Base-by-base conservation (phyloP, 495 filamentous ascomycete species). In the Aspergillus affinis region DNA sequence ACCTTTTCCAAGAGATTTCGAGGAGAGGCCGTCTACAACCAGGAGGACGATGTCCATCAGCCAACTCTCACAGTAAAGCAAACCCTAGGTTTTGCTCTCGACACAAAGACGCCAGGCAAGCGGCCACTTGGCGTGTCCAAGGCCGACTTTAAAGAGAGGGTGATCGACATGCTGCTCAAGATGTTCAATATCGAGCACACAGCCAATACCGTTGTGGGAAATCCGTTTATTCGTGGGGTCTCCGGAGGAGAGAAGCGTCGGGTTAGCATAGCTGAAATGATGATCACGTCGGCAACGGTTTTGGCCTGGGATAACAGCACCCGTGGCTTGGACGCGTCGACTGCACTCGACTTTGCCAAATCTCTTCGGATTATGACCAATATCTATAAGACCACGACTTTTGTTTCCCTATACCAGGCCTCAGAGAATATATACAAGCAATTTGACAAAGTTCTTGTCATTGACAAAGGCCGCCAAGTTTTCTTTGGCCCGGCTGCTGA, bases 121-220 rank as follows among this genome's bases (percentile, higher is more conserved):
- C 77, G 89, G 13, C 87, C 88, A 0, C 78, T 80, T 3, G 88
- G 88, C 6, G 77, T 91, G 18, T 82, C 79, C 19, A 87, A 86
- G 58, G 72, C 78, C 1, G 84, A 88, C 49, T 91, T 90, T 75
- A 90, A 90, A 69, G 81, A 88, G 41, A 83, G 82, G 61, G 84
- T 91, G 20, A 82, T 89, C 49, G 78, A 83, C 17, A 80, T 87
- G 67, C 74, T 94, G n/a, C 74, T 93, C 45, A 89, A 86, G 60
- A 92, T 93, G 85, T 93, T 95, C 78, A 91, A 91, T 60, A 93
- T 95, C 48, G 85, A 90, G 65, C 90, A 95, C 65, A 93, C 90
- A 1, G 80, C 82, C 26, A 83, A 90, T 63, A 96, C 92, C 0
- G 85, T 91, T 26, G 89, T 96, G 26, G 92, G 92, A 5, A 89